Percentiles rank a stretch among this genome's conserved stretches.
phyloP scores from a whole-genome alignment of 2,329 filamentous ascomycete genomes.

The Penicillium sumatraense region DNA sequence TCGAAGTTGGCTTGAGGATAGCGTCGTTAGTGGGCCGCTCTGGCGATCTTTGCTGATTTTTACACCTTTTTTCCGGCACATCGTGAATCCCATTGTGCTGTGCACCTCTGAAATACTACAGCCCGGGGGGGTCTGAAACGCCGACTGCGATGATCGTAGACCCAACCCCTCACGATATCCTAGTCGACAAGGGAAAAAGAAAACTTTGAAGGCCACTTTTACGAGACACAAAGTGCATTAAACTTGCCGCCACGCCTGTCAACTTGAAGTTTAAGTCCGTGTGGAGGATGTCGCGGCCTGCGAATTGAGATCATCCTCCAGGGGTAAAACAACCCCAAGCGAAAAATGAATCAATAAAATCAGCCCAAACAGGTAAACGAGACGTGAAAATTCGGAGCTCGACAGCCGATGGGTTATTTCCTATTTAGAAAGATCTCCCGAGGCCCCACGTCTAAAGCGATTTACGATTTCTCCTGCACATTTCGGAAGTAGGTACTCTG shows the following conservation, averaged over 20 bases:
- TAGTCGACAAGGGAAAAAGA: not conserved
- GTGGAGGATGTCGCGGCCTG: not conserved
- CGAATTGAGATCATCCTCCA: not conserved
- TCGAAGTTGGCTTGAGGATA: not conserved
- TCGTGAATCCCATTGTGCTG: not conserved
- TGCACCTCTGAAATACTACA: too few relatives aligned
- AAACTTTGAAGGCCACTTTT: slow-evolving; percentile 3
- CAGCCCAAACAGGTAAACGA: not conserved
- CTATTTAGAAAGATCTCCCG: not conserved
- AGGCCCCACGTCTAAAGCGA: not conserved
- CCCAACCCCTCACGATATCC: slow-evolving; percentile 1
- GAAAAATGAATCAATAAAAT: not conserved
- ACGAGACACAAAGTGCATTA: slow-evolving; percentile 1
- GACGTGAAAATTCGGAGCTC: not conserved
- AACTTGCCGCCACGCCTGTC: slow-evolving; percentile 1
- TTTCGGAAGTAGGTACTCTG: too few relatives aligned
- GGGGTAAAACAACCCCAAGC: not conserved
- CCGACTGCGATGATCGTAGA: not conserved
- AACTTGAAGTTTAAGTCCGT: not conserved
- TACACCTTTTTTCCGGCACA: not conserved
- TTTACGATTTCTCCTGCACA: not conserved
- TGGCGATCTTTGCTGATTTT: not conserved
- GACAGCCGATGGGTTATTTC: not conserved
- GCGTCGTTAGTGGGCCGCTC: not conserved
- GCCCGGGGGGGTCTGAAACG: not conserved